phyloP scores from a whole-genome alignment of 495 filamentous ascomycete genomes.

The Annulohypoxylon moriforme region DNA sequence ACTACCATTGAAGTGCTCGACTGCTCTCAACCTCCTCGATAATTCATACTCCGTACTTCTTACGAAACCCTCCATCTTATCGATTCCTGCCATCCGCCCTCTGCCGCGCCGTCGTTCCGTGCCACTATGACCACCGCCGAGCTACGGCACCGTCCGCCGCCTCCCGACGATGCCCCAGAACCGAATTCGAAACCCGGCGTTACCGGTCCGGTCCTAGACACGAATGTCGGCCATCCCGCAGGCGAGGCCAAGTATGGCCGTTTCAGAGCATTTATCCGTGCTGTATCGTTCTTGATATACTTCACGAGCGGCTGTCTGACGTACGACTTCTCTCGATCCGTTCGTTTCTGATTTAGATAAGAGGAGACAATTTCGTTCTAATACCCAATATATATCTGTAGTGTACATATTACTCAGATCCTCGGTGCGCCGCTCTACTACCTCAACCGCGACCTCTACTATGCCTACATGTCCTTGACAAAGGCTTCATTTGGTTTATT shows the following conservation, averaged over 20 bases:
- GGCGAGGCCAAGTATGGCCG: slow-evolving; percentile 76
- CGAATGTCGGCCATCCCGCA: slow-evolving; percentile 64
- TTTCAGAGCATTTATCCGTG: slow-evolving; percentile 71
- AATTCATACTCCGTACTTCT: slow-evolving; percentile 2
- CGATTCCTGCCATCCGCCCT: not conserved
- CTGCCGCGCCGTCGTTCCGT: not conserved
- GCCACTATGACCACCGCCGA: slow-evolving; percentile 56
- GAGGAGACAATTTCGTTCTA: slow-evolving; percentile 11
- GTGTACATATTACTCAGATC: slow-evolving; percentile 73
- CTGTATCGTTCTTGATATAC: slow-evolving; percentile 72
- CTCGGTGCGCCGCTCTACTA: slow-evolving; percentile 77
- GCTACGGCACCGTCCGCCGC: slow-evolving; percentile 57
- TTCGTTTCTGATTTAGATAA: not conserved
- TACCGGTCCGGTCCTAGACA: slow-evolving; percentile 48
- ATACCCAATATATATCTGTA: slow-evolving; percentile 40
- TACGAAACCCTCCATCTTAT: not conserved
- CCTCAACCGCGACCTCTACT: slow-evolving; percentile 74
- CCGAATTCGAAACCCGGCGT: slow-evolving; percentile 44
- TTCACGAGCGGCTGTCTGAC: slow-evolving; percentile 66
- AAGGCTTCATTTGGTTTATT: slow-evolving; percentile 81
- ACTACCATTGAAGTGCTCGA: not conserved
- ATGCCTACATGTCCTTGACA: slow-evolving; percentile 80
- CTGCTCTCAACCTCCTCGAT: not conserved
- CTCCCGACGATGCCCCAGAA: slow-evolving; percentile 5
- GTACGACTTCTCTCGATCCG: slow-evolving; percentile 46